Base-by-base conservation (phyloP, 2,329 filamentous ascomycete species). In the Hortaea sp. region DNA sequence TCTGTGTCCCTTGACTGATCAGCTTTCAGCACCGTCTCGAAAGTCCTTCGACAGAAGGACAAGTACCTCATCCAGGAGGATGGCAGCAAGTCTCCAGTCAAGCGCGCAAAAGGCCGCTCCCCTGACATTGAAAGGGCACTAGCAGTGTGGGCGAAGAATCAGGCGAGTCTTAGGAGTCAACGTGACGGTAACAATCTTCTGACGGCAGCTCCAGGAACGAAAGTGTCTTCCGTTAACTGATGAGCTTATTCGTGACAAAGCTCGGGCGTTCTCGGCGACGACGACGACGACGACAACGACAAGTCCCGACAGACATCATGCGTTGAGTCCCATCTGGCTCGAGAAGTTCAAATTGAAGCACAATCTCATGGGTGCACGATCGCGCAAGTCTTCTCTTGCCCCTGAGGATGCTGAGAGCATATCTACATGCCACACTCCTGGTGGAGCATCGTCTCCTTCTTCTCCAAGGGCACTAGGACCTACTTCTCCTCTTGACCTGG, bases 281-380 rank as follows among this genome's bases (percentile, higher is more conserved):
- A 81, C 77, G 37, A 84, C 79, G 31, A 20, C 20, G 20, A 20
- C 20, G 20, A 2, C 20, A 20, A 20, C n/a, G n/a, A 81, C 80
- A 28, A 79, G 81, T 47, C 77, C 81, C 3, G 87, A 94, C 45
- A 80, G 76, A 52, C 79, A 86, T 42, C 66, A 84, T 46, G 85
- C 84, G 57, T 77, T 87, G 53, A 92, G 79, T 55, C 72, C 79
- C 29, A 81, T 75, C 55, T 95, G 90, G 89, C 75, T 97, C 31
- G 88, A 95, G 60, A 94, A 92, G 63, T 97, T 97, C 73, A 95
- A 95, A 71, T 80, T 88, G 62, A 95, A 90, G 69, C 84, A 94
- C 63, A 81, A 76, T 52, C 61, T 83, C 7, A 65, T 72, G 54
- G 72, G 74, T 34, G 68, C 74, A 7, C 75, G 74, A 56, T 71